Base-by-base conservation (phyloP, 495 filamentous ascomycete species). In the Oidiodendron maius region DNA sequence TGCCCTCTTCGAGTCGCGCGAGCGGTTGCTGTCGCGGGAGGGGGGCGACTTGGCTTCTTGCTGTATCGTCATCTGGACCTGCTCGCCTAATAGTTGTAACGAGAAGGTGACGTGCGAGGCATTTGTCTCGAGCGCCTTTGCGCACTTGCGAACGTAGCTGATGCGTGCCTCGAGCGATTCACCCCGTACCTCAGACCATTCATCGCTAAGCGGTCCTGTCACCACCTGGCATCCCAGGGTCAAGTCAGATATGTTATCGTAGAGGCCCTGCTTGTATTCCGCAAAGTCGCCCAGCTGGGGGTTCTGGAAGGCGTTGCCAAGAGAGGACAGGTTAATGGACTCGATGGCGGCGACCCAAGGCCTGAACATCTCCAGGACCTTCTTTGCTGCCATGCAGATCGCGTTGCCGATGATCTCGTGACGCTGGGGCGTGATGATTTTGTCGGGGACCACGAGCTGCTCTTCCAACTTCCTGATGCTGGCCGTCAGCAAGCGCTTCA, bases 151-250 rank as follows among this genome's bases (percentile, higher is more conserved):
- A 44, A 96, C 84, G 48, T 82, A 80, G 53, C 83, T 86, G 28
- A 98, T 61, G 30, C 91, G 80, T 51, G 90, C 87, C 52, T 96
- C 91, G n/a, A 98, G 72, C 13, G 91, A 86, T 59, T 91, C 87
- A 3, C 89, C 89, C n/a, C 91, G 81, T 11, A 86, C 69, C 56
- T 94, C 89, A 17, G 90, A 80, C 93, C 93, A 98, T 64, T 98
- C 93, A 61, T 98, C 93, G 10, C 83, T 86, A 23, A 98, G 70
- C 26, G 94, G 91, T 12, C 88, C 86, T 10, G 91, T 84, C 10
- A 96, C 82, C 6, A 81, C 80, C 63, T 97, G 91, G 61, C 89
- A 95, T 46, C 83, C 80, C 16, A 96, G 61, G 11, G 96, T 66
- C 37, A 98, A 76, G 60, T 98, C 93, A 36, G 88, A 89, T 50